phyloP scores from a whole-genome alignment of 306 rosid species.

The Glycine tomentella region DNA sequence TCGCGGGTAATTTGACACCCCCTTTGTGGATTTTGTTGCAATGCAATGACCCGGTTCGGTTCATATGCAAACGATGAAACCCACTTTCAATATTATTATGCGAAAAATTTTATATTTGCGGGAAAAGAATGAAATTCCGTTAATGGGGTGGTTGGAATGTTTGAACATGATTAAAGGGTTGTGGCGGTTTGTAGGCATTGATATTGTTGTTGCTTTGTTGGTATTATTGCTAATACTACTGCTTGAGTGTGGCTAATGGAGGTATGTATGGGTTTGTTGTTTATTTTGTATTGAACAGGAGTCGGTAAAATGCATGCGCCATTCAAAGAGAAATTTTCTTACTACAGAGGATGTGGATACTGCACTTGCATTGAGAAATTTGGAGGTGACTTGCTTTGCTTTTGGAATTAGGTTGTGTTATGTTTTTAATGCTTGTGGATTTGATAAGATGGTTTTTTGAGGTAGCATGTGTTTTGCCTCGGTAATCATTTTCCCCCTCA shows the following conservation, averaged over 20 bases:
- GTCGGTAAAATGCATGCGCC: slow-evolving; percentile 96
- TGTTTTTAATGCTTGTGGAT: not conserved
- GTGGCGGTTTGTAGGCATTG: not conserved
- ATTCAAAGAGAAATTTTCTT: slow-evolving; percentile 73
- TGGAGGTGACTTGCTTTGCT: slow-evolving; percentile 65
- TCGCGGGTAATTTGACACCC: not conserved
- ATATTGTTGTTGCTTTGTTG: not conserved
- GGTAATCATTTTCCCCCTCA: not conserved
- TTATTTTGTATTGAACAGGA: slow-evolving; percentile 64
- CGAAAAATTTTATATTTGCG: not conserved
- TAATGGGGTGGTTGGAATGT: slow-evolving; percentile 7
- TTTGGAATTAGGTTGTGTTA: slow-evolving; percentile 1
- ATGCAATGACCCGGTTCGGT: not conserved
- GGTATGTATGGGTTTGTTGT: slow-evolving; percentile 18
- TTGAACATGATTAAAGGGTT: not conserved
- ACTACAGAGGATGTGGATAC: slow-evolving; percentile 79
- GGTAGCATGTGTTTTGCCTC: slow-evolving; percentile 1
- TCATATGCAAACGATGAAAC: not conserved
- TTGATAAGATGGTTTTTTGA: slow-evolving; percentile 13
- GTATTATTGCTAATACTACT: not conserved
- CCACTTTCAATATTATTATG: slow-evolving; percentile 1
- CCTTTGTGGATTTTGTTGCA: not conserved
- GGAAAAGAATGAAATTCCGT: not conserved
- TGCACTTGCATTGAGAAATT: slow-evolving; percentile 85
- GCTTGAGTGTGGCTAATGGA: not conserved